These are phyloP conservation scores for Saccharomyces eubayanus DNA, from an alignment of 805 yeast species.

Conservation along the genomic window DNA sequence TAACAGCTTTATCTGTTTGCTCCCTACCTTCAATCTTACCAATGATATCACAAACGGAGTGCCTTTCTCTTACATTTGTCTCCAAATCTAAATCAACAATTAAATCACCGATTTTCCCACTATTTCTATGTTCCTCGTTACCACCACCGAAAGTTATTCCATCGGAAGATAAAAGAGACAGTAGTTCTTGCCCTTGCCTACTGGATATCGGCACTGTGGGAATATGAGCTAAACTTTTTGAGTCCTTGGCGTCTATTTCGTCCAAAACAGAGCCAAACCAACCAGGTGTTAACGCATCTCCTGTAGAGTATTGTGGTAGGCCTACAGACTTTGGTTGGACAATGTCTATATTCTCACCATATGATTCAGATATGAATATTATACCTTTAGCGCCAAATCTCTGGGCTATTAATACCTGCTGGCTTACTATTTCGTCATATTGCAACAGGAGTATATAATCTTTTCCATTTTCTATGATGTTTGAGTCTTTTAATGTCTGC, in stretches of 20 bases:
- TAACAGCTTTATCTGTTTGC: conserved; percentile 57
- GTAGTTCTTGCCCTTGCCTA: conserved; percentile 48
- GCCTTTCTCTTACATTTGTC: conserved; percentile 42
- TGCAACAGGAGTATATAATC: conserved; percentile 50
- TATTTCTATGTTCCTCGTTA: conserved; percentile 8
- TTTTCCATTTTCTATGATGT: conserved; percentile 19
- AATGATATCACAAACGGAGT: conserved; percentile 66
- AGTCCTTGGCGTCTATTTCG: conserved; percentile 37
- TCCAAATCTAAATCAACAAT: conserved; percentile 28
- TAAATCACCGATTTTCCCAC: conserved; percentile 15
- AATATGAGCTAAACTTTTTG: conserved; percentile 51
- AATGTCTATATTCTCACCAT: conserved; percentile 18
- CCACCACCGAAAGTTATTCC: conserved; percentile 15
- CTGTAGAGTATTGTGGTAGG: conserved; percentile 50
- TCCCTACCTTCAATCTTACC: conserved; percentile 77
- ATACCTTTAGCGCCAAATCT: conserved; percentile 51
- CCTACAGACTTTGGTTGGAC: conserved; percentile 41
- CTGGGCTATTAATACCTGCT: conserved; percentile 47
- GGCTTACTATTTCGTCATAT: conserved; percentile 44
- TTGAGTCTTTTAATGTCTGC: conserved; percentile 26
- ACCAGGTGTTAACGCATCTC: conserved; percentile 74
- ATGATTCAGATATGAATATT: conserved; percentile 51
- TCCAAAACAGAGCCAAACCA: conserved; percentile 36
- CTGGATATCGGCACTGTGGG: conserved; percentile 72
- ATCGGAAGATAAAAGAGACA: conserved; percentile 17